A percentile compares a stretch with the other conserved stretches of the same genome.
Conservation (phyloP, 2,329 filamentous ascomycete species). For the Aspergillus sp. region DNA sequence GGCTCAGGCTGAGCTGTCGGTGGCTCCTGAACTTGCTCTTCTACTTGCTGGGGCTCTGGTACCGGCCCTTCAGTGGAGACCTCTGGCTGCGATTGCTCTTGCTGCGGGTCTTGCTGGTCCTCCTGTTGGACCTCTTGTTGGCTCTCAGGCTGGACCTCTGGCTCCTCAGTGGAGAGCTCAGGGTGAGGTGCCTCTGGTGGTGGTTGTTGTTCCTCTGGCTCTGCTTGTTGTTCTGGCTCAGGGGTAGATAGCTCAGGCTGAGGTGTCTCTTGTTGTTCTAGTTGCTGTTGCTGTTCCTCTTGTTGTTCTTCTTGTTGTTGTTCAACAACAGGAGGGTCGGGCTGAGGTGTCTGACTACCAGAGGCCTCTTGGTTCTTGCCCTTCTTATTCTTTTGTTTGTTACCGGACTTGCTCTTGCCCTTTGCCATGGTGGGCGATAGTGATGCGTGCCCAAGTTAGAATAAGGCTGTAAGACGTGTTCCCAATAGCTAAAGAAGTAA, state of each 20-base stretch:
- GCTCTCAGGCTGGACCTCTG: slow-evolving; percentile 9
- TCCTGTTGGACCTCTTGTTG: slow-evolving; percentile 6
- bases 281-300: slow-evolving; percentile 21
- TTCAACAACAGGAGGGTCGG: slow-evolving; percentile 26
- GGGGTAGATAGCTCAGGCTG: slow-evolving; percentile 8
- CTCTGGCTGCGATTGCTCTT: background rate
- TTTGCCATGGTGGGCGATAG: slow-evolving; percentile 34
- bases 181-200: slow-evolving; percentile 3
- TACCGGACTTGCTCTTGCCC: slow-evolving; percentile 30
- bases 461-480: slow-evolving; percentile 31
- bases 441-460: slow-evolving; percentile 36
- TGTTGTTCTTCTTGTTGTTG: slow-evolving; percentile 18
- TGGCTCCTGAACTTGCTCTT: slow-evolving; percentile 1
- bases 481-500: slow-evolving; percentile 31
- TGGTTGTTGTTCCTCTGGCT: slow-evolving; percentile 14
- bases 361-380: slow-evolving; percentile 32
- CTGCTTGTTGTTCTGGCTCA: slow-evolving; percentile 3
- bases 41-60: slow-evolving; percentile 7
- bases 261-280: slow-evolving; percentile 16
- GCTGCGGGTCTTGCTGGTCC: slow-evolving; percentile 1
- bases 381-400: slow-evolving; percentile 39
- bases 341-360: slow-evolving; percentile 29
- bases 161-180: slow-evolving; percentile 1
- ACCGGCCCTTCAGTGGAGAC: slow-evolving; percentile 2
- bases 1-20: background rate